phyloP scores from a whole-genome alignment of 257 asterid genomes.

The Cordia subcordata region DNA sequence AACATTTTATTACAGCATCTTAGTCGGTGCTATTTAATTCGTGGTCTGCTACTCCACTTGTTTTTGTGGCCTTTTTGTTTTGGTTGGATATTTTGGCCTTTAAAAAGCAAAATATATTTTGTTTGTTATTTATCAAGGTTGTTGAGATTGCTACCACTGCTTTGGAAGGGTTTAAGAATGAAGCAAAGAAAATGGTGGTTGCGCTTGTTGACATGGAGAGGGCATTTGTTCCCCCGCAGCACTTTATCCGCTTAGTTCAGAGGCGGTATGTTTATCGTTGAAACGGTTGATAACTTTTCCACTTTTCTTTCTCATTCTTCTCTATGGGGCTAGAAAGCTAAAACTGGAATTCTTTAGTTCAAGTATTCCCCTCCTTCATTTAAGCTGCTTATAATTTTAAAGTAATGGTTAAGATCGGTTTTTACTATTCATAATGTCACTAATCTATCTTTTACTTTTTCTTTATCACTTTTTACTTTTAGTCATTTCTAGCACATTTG shows the following conservation, averaged over 20 bases:
- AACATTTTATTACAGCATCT: slow-evolving; percentile 9
- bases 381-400: too few species aligned
- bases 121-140: slow-evolving; percentile 37
- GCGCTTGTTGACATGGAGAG: slow-evolving; percentile 99
- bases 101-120: too few species aligned
- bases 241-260: slow-evolving; percentile 91
- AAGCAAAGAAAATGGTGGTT: slow-evolving; percentile 91
- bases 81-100: slow-evolving; percentile 3
- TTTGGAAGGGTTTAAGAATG: slow-evolving; percentile 80
- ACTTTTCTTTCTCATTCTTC: slow-evolving; percentile 2
- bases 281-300: background rate
- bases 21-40: background rate
- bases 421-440: too few species aligned
- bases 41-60: background rate
- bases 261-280: slow-evolving; percentile 53
- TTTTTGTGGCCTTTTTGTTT: background rate
- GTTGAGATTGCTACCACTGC: slow-evolving; percentile 84
- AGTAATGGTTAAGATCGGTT: too few species aligned
- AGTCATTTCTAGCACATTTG: too few species aligned
- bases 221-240: slow-evolving; percentile 98
- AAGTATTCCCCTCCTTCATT: too few species aligned
- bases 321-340: background rate
- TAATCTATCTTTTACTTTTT: too few species aligned
- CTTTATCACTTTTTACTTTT: too few species aligned
- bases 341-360: background rate